Evolutionary conservation across 2,329 filamentous ascomycete species (phyloP).

Genomic region (Arthroderma sp.): DNA sequence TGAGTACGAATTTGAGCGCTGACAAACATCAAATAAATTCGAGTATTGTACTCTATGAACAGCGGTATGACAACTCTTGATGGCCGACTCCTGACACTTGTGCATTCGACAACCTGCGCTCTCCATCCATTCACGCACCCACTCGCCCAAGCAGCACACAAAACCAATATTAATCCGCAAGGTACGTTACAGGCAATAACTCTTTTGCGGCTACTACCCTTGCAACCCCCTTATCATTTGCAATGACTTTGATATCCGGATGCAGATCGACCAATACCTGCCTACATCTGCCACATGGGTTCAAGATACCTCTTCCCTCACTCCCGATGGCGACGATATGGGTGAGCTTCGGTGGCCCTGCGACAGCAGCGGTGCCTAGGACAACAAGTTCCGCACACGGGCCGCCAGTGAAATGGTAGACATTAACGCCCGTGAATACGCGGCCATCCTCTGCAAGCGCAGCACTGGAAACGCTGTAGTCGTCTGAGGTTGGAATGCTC

Average conservation of each 20-base stretch:
- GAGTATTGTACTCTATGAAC: too few species aligned
- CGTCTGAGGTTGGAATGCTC: constrained; percentile 13
- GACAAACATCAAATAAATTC: too few species aligned
- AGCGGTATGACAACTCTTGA: too few species aligned
- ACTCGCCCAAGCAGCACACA: too few species aligned
- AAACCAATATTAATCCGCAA: too few species aligned
- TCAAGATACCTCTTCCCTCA: constrained; percentile 13
- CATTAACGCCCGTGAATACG: constrained; percentile 17
- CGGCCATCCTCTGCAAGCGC: constrained; percentile 12
- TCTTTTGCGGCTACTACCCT: constrained; percentile 5
- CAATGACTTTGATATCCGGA: constrained; percentile 15
- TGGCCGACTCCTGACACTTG: too few species aligned
- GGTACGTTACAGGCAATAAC: constrained; percentile 7
- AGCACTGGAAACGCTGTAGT: constrained; percentile 15
- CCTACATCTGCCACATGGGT: constrained; percentile 18
- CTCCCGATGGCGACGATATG: constrained; percentile 17
- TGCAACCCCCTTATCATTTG: constrained; percentile 6
- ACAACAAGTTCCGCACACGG: constrained; percentile 20
- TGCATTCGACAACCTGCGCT: too few species aligned
- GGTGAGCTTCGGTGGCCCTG: constrained; percentile 12
- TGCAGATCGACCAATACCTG: constrained; percentile 18
- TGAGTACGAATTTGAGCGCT: too few species aligned
- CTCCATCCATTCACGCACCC: too few species aligned
- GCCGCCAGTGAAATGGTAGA: constrained; percentile 19
- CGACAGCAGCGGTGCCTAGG: constrained; percentile 16